Conservation (phyloP, 495 filamentous ascomycete genomes). For the Penicillium macrosclerotiorum region DNA sequence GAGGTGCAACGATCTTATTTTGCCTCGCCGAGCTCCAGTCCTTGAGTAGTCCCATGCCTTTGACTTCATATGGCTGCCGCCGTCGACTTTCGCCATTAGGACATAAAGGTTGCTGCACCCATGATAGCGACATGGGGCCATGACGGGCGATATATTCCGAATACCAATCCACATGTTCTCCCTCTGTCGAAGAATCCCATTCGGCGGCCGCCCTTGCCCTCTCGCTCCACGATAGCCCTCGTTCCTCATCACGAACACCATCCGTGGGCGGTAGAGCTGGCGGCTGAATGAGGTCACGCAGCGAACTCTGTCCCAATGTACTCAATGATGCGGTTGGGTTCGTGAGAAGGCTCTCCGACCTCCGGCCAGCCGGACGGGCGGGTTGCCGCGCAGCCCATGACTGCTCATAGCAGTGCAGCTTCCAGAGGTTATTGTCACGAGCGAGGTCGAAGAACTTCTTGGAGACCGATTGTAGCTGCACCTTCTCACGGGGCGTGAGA, state of each 20-base stretch:
- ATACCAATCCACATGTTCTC: constrained; percentile 70
- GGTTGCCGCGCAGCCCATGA: constrained; percentile 53
- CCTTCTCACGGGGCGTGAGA: constrained; percentile 66
- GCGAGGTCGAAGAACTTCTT: constrained; percentile 63
- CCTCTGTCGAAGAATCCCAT: constrained; percentile 77
- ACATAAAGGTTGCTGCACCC: constrained; percentile 63
- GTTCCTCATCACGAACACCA: constrained; percentile 11
- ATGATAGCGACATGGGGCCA: constrained; percentile 68
- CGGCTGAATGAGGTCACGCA: constrained; percentile 39
- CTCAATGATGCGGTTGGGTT: constrained; percentile 32
- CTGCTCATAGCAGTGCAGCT: constrained; percentile 67
- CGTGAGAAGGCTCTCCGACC: constrained; percentile 26
- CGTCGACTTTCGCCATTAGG: constrained; percentile 23
- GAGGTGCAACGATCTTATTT: constrained; percentile 68
- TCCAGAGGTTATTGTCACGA: constrained; percentile 77
- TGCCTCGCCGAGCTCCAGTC: constrained; percentile 47
- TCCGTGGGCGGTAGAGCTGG: constrained; percentile 14
- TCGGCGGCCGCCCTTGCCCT: constrained; percentile 60
- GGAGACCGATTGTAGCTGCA: constrained; percentile 68
- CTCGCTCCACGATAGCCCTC: constrained; percentile 29
- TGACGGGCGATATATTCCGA: constrained; percentile 83
- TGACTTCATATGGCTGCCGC: constrained; percentile 50
- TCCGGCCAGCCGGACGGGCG: constrained; percentile 26
- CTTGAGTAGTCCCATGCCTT: constrained; percentile 63
- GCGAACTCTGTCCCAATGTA: constrained; percentile 31